These are phyloP conservation scores for Penicillium sp. DNA, from an alignment of 2,329 filamentous ascomycete genomes.

Conservation along the genomic window DNA sequence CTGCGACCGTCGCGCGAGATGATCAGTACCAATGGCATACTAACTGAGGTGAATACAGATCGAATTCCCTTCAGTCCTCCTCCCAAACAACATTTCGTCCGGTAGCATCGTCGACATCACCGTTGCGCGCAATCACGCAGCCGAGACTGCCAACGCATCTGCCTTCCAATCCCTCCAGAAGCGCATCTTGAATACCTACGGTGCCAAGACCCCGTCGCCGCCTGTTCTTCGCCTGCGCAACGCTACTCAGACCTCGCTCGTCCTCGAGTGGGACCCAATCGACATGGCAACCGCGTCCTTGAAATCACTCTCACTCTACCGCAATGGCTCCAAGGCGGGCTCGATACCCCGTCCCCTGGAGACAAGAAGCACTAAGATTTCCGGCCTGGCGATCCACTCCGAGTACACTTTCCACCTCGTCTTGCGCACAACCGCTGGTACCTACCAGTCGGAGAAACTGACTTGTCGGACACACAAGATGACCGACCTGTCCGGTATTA, in stretches of 20 bases:
- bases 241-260: conserved; percentile 96
- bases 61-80: conserved; percentile 95
- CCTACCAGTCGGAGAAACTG: conserved; percentile 77
- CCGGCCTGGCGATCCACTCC: conserved; percentile 90
- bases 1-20: not conserved
- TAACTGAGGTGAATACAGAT: conserved; percentile 60
- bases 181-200: conserved; percentile 83
- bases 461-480: conserved; percentile 94
- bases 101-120: conserved; percentile 98
- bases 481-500: conserved; percentile 94
- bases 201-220: conserved; percentile 70
- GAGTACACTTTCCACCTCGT: conserved; percentile 95
- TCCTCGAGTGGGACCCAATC: conserved; percentile 97
- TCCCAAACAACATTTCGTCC: conserved; percentile 90
- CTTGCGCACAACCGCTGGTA: conserved; percentile 85
- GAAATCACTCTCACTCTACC: conserved; percentile 83
- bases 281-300: conserved; percentile 88
- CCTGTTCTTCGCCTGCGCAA: conserved; percentile 89
- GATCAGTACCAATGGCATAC: conserved; percentile 2
- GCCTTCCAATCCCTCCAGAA: conserved; percentile 84
- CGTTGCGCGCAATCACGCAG: conserved; percentile 78
- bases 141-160: conserved; percentile 71
- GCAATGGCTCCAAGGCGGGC: conserved; percentile 95
- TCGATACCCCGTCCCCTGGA: conserved; percentile 84
- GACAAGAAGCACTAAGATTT: conserved; percentile 95